Conservation (phyloP, 306 rosid species). For the Medicago ruthenica region DNA sequence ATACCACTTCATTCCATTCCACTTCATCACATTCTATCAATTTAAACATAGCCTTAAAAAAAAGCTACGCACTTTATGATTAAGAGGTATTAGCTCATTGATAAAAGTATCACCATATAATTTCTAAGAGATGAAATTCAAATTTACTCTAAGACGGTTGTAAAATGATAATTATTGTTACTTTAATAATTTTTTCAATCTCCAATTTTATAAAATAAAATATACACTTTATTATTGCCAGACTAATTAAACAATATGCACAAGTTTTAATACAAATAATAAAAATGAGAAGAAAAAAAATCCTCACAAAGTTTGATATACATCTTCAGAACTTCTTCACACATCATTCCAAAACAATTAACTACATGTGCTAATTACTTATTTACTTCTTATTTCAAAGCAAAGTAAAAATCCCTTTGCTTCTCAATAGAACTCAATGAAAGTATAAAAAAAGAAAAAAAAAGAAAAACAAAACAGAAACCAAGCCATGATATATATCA, state of each 20-base stretch:
- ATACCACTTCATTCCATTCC: too few species aligned
- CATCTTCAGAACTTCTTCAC: slow-evolving; percentile 13
- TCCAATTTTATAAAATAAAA: background rate
- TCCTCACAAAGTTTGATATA: background rate
- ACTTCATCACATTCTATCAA: too few species aligned
- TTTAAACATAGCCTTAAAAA: too few species aligned
- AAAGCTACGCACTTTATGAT: too few species aligned
- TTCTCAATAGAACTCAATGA: slow-evolving; percentile 27
- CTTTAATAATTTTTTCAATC: too few species aligned
- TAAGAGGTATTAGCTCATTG: too few species aligned
- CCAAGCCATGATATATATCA: slow-evolving; percentile 16
- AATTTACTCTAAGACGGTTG: too few species aligned
- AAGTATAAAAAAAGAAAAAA: background rate
- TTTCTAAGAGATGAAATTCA: too few species aligned
- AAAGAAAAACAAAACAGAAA: background rate
- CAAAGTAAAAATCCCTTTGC: slow-evolving; percentile 7
- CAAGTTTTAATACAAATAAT: background rate
- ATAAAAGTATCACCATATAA: too few species aligned
- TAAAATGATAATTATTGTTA: too few species aligned
- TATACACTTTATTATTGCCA: background rate
- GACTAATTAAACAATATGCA: background rate
- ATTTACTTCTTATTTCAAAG: background rate
- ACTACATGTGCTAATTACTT: background rate
- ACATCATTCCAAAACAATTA: slow-evolving; percentile 9
- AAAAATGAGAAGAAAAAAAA: background rate